Evolutionary conservation across 169 alveolate species (phyloP).

Genomic region (Babesia ovis): DNA sequence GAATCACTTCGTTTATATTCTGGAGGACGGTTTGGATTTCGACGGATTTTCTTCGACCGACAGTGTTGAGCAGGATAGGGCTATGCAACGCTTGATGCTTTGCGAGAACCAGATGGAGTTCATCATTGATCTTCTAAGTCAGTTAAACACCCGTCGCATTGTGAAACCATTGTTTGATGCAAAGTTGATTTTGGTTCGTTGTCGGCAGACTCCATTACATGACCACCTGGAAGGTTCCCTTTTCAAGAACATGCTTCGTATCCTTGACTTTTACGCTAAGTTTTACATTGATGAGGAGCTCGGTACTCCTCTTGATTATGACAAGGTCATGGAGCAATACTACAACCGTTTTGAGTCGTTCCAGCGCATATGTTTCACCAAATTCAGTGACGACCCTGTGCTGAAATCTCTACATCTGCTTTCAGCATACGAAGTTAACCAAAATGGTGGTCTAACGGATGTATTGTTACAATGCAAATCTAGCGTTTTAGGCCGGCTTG

Average conservation of each 20-base stretch:
- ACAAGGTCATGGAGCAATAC: conserved; percentile 45
- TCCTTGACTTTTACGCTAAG: conserved; percentile 55
- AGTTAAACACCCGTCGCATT: conserved; percentile 55
- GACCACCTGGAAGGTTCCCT: conserved; percentile 46
- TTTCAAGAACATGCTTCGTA: conserved; percentile 48
- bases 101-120: conserved; percentile 63
- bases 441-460: conserved; percentile 24
- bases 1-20: conserved; percentile 58
- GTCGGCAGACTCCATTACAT: conserved; percentile 52
- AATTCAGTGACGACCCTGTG: conserved; percentile 42
- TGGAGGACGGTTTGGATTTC: conserved; percentile 53
- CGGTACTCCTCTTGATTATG: conserved; percentile 55
- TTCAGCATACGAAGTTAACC: conserved; percentile 18
- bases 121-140: conserved; percentile 54
- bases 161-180: conserved; percentile 61
- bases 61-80: conserved; percentile 11
- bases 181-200: conserved; percentile 56
- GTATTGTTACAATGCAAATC: conserved; percentile 18
- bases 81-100: conserved; percentile 59
- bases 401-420: conserved; percentile 49
- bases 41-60: conserved; percentile 31
- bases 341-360: conserved; percentile 57
- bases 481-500: conserved; percentile 14
- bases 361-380: conserved; percentile 54
- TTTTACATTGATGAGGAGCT: conserved; percentile 67